Conservation (phyloP, 2,329 filamentous ascomycete species). For the Chaetomium strumarium region DNA sequence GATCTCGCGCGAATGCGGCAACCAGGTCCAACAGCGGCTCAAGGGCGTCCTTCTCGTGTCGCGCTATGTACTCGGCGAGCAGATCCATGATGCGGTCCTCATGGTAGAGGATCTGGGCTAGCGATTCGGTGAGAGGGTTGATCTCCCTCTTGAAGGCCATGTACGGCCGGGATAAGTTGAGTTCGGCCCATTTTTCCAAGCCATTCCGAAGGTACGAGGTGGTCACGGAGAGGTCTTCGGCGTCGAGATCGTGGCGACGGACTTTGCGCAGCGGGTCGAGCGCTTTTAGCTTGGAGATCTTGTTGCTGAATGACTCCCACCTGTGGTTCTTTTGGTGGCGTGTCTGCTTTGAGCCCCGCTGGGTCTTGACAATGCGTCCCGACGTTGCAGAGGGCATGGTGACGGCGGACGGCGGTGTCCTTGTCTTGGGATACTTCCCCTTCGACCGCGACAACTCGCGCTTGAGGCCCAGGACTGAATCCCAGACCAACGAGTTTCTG, state of each 20-base stretch:
- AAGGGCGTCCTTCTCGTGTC: conserved; percentile 70
- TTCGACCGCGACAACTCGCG: conserved; percentile 5
- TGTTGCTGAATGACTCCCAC: conserved; percentile 86
- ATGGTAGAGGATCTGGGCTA: conserved; percentile 88
- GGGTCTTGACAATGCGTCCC: conserved; percentile 62
- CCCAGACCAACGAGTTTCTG: conserved; percentile 1
- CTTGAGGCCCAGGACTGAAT: background rate
- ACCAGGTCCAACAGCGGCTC: conserved; percentile 85
- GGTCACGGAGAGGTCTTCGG: conserved; percentile 66
- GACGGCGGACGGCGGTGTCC: conserved; percentile 26
- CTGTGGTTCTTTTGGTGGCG: conserved; percentile 75
- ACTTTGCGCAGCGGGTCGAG: conserved; percentile 89
- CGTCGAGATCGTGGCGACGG: conserved; percentile 75
- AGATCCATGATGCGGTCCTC: conserved; percentile 77
- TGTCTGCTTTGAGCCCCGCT: conserved; percentile 65
- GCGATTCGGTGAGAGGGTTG: conserved; percentile 74
- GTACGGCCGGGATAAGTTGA: conserved; percentile 83
- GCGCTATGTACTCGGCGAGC: conserved; percentile 69
- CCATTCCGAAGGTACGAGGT: conserved; percentile 85
- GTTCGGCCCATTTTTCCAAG: conserved; percentile 81
- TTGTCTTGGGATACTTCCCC: conserved; percentile 2
- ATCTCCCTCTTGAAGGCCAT: conserved; percentile 70
- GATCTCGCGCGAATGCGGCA: conserved; percentile 88
- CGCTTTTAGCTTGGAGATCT: conserved; percentile 81
- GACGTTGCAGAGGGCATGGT: conserved; percentile 58